phyloP scores from a whole-genome alignment of 768 basidiomycete genomes.

The Bullera alba region DNA sequence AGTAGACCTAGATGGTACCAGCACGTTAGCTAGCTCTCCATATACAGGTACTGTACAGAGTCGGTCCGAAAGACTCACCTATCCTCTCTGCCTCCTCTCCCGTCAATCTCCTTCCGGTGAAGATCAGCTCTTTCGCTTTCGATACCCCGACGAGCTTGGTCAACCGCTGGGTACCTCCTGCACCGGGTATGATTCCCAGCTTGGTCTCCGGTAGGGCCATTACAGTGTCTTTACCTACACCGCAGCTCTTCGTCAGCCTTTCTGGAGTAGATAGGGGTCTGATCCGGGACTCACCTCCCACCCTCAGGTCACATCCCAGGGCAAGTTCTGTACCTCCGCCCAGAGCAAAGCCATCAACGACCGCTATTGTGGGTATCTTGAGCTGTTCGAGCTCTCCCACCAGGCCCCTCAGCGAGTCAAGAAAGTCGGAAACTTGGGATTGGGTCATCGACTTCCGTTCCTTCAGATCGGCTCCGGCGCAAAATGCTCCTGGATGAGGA shows the following conservation, averaged over 20 bases:
- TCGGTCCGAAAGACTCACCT: too few species aligned
- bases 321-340: slow-evolving; percentile 87
- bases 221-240: slow-evolving; percentile 51
- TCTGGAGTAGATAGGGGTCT: not conserved
- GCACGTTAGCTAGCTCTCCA: too few species aligned
- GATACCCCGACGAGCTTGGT: slow-evolving; percentile 79
- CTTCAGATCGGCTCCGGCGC: slow-evolving; percentile 81
- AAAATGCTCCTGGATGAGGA: slow-evolving; percentile 69
- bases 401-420: slow-evolving; percentile 64
- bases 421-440: slow-evolving; percentile 66
- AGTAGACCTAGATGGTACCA: slow-evolving; percentile 17
- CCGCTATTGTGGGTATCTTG: slow-evolving; percentile 75
- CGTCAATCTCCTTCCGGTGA: slow-evolving; percentile 72
- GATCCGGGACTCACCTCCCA: slow-evolving; percentile 59
- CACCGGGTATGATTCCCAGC: slow-evolving; percentile 88
- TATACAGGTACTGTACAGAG: too few species aligned
- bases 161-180: slow-evolving; percentile 87
- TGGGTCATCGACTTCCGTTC: slow-evolving; percentile 79
- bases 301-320: slow-evolving; percentile 81
- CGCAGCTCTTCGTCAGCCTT: not conserved
- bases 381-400: slow-evolving; percentile 70
- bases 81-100: slow-evolving; percentile 67
- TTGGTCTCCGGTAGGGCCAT: slow-evolving; percentile 91
- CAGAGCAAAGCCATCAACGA: slow-evolving; percentile 85
- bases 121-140: slow-evolving; percentile 83